These are phyloP conservation scores for Fragaria nilgerrensis DNA, from an alignment of 306 rosid genomes.

Conservation along the genomic window DNA sequence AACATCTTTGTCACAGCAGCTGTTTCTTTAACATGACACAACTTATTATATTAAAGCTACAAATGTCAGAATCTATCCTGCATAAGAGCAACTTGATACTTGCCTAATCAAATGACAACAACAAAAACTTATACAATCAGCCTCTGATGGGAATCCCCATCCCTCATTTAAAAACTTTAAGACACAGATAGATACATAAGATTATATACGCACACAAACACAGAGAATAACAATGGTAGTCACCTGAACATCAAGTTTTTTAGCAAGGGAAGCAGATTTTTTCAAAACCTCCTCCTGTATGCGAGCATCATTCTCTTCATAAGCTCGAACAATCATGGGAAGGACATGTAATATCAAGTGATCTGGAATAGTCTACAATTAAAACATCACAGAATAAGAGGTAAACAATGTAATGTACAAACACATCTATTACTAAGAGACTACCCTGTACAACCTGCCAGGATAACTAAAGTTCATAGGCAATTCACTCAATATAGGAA, in stretches of 20 bases:
- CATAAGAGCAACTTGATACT: conserved; percentile 2
- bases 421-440: not conserved
- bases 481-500: not conserved
- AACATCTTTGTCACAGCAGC: not conserved
- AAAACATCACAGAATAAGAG: conserved; percentile 27
- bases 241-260: conserved; percentile 87
- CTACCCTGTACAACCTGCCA: not conserved
- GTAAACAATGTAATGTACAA: not conserved
- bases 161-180: not conserved
- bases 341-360: conserved; percentile 78
- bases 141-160: not conserved
- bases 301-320: conserved; percentile 89
- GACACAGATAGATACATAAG: not conserved
- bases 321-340: conserved; percentile 94
- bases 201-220: not conserved
- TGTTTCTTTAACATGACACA: not conserved
- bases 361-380: conserved; percentile 72
- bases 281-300: conserved; percentile 94
- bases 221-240: conserved; percentile 24
- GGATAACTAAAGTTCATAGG: not conserved
- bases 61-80: not conserved
- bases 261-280: conserved; percentile 71
- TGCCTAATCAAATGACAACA: not conserved
- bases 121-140: not conserved
- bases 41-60: not conserved